Evolutionary conservation across 768 basidiomycete genomes (phyloP).

Genomic region (Imleria badia): DNA sequence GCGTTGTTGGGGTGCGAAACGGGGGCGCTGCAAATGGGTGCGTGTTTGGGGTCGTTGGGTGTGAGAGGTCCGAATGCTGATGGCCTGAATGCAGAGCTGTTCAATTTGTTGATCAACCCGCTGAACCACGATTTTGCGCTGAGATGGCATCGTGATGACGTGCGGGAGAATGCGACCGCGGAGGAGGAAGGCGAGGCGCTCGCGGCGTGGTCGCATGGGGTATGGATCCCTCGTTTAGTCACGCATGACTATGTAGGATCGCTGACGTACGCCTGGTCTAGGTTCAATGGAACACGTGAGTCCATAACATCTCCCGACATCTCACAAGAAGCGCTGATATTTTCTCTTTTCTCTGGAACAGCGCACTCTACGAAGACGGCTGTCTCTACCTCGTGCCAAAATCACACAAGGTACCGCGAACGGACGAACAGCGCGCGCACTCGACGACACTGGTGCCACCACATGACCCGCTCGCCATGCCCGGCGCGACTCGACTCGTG

Average conservation of each 20-base stretch:
- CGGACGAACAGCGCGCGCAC: conserved; percentile 53
- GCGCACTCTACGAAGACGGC: conserved; percentile 64
- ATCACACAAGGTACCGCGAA: conserved; percentile 59
- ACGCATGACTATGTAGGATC: too few species aligned
- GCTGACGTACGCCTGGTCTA: conserved; percentile 22
- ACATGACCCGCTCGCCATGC: conserved; percentile 64
- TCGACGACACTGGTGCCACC: conserved; percentile 55
- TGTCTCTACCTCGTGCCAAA: conserved; percentile 73
- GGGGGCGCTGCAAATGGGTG: conserved; percentile 71
- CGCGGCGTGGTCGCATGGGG: conserved; percentile 61
- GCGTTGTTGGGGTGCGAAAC: conserved; percentile 56
- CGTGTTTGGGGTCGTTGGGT: conserved; percentile 13
- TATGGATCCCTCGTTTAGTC: conserved; percentile 24
- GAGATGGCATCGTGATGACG: conserved; percentile 80
- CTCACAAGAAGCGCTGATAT: not conserved
- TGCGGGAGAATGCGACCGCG: conserved; percentile 52
- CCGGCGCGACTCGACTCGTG: conserved; percentile 54
- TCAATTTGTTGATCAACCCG: conserved; percentile 77
- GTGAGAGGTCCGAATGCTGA: not conserved
- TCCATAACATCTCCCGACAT: not conserved
- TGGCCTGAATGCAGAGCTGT: conserved; percentile 45
- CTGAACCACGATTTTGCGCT: conserved; percentile 62
- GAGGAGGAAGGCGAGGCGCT: conserved; percentile 64
- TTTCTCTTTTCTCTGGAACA: conserved; percentile 19
- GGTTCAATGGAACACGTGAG: conserved; percentile 84